phyloP scores from a whole-genome alignment of 495 filamentous ascomycete species.

The Aspergillus carlsbadensis region DNA sequence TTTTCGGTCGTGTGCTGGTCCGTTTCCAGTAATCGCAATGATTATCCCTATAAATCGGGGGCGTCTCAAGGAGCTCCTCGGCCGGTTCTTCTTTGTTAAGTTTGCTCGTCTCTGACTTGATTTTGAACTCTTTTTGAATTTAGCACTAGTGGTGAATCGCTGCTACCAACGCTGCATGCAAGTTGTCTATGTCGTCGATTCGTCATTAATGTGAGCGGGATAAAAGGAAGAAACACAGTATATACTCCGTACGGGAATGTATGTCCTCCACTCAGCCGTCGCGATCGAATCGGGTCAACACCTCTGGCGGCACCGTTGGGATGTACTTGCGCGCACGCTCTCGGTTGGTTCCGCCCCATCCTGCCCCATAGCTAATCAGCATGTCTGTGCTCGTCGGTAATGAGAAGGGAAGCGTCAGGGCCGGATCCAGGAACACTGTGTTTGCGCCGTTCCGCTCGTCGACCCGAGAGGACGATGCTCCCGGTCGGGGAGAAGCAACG shows the following conservation, averaged over 20 bases:
- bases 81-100: not conserved
- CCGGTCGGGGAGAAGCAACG: slow-evolving; percentile 25
- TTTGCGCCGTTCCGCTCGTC: slow-evolving; percentile 47
- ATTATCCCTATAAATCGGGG: slow-evolving; percentile 17
- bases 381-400: slow-evolving; percentile 96
- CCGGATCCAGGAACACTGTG: slow-evolving; percentile 75
- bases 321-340: slow-evolving; percentile 94
- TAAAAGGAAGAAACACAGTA: slow-evolving; percentile 7
- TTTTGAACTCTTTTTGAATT: not conserved
- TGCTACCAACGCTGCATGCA: not conserved
- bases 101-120: not conserved
- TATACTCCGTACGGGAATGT: slow-evolving; percentile 9
- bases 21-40: slow-evolving; percentile 20
- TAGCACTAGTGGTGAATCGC: not conserved
- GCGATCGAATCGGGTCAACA: slow-evolving; percentile 83
- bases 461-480: slow-evolving; percentile 8
- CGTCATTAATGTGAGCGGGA: not conserved
- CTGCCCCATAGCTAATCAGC: slow-evolving; percentile 91
- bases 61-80: slow-evolving; percentile 3
- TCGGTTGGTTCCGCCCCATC: slow-evolving; percentile 86
- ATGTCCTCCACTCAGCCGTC: slow-evolving; percentile 20
- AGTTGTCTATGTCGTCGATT: slow-evolving; percentile 5
- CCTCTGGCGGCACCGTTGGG: slow-evolving; percentile 93
- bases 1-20: slow-evolving; percentile 5
- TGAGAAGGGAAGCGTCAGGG: slow-evolving; percentile 90